A percentile compares a stretch with the other conserved stretches of the same genome.
Evolutionary conservation across 192 early-diverging fungal genomes (phyloP).

Genomic region (Spizellomyces sp.): DNA sequence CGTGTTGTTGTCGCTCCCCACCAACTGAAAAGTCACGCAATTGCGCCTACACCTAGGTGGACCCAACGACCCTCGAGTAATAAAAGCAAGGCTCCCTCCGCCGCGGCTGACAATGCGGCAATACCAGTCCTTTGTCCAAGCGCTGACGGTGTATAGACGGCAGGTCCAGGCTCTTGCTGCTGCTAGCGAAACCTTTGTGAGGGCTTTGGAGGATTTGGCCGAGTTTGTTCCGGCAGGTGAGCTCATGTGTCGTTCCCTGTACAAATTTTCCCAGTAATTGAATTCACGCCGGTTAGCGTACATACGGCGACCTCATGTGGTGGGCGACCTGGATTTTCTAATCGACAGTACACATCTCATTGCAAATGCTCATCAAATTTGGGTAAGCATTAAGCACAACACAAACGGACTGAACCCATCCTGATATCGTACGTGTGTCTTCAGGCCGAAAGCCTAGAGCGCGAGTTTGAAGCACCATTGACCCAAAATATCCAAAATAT

Average conservation of each 20-base stretch:
- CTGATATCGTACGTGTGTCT: neutral
- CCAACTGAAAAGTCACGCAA: neutral
- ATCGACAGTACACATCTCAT: constrained; percentile 57
- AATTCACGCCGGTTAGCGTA: constrained; percentile 24
- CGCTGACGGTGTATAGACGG: constrained; percentile 42
- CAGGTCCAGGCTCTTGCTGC: constrained; percentile 50
- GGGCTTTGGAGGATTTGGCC: constrained; percentile 51
- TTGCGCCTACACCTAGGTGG: constrained; percentile 19
- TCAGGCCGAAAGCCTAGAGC: constrained; percentile 44
- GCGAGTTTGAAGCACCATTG: constrained; percentile 53
- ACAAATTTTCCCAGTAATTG: neutral
- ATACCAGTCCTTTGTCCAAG: constrained; percentile 51
- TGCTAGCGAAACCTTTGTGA: constrained; percentile 54
- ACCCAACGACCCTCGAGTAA: constrained; percentile 31
- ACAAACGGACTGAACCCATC: too few relatives aligned
- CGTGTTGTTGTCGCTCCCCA: neutral
- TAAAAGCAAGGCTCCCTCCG: constrained; percentile 23
- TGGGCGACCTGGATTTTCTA: constrained; percentile 55
- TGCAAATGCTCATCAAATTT: constrained; percentile 54
- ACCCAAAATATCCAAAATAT: constrained; percentile 38
- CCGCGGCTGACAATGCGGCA: constrained; percentile 42
- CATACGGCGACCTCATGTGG: constrained; percentile 35
- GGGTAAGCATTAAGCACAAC: constrained; percentile 30
- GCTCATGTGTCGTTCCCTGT: neutral
- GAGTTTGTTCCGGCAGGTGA: constrained; percentile 49